phyloP scores from a whole-genome alignment of 1,139 yeast genomes.

The Scheffersomyces stambukii region DNA sequence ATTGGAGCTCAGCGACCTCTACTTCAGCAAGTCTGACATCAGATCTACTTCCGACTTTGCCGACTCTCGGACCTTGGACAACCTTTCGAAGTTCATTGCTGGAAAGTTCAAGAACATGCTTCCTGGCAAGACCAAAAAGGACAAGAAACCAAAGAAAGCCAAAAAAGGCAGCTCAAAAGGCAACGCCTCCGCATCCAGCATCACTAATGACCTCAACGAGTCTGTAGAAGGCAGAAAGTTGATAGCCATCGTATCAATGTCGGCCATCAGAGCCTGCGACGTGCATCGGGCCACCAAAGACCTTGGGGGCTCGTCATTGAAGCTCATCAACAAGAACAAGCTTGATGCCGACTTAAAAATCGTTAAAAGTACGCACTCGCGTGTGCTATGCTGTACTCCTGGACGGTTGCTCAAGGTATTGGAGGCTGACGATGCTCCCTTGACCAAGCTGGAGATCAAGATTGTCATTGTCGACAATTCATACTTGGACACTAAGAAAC shows the following conservation, averaged over 20 bases:
- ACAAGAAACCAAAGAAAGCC: slow-evolving; percentile 19
- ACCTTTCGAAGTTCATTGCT: slow-evolving; percentile 42
- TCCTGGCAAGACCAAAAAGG: slow-evolving; percentile 26
- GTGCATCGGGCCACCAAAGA: slow-evolving; percentile 57
- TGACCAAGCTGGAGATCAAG: slow-evolving; percentile 45
- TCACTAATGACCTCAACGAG: slow-evolving; percentile 9
- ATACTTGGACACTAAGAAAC: slow-evolving; percentile 58
- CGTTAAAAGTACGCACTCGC: slow-evolving; percentile 44
- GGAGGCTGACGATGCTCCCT: slow-evolving; percentile 32
- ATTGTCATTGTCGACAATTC: slow-evolving; percentile 61
- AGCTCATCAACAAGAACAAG: slow-evolving; percentile 65
- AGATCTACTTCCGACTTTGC: slow-evolving; percentile 49
- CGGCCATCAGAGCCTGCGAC: slow-evolving; percentile 74
- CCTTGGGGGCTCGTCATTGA: slow-evolving; percentile 54
- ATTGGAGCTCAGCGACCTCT: slow-evolving; percentile 58
- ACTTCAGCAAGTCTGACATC: slow-evolving; percentile 45
- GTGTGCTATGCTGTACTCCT: slow-evolving; percentile 63
- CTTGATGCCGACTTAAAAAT: slow-evolving; percentile 53
- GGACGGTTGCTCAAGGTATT: slow-evolving; percentile 55
- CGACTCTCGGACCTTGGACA: slow-evolving; percentile 44
- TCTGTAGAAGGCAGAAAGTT: slow-evolving; percentile 33
- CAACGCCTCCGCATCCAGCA: slow-evolving; percentile 4
- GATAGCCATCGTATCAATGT: slow-evolving; percentile 58
- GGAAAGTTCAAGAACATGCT: slow-evolving; percentile 42
- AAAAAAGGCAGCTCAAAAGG: slow-evolving; percentile 13